Base-by-base conservation (phyloP, 1,284 basidiomycete species). In the Sanghuangporus weigelae region DNA sequence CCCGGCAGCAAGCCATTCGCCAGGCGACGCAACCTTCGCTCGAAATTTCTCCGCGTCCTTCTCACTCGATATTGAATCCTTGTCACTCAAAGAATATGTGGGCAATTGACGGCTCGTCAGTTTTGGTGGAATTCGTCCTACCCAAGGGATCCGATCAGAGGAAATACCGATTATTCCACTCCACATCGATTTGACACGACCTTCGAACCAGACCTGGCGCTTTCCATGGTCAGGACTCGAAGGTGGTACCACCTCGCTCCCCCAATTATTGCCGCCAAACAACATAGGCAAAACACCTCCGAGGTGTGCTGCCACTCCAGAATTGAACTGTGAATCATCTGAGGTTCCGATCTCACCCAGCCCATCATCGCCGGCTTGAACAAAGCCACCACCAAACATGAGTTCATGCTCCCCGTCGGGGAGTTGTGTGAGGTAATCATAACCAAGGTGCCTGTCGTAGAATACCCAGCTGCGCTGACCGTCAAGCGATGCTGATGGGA, bases 381-480 rank as follows among this genome's bases (percentile, higher is more conserved):
- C 72, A 42, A 79, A 74, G 0, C 79, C 81, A 2, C 83, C 85
- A 0, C 85, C 84, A 63, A 90, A 82, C 82, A 91, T 86, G 65
- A 89, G 75, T 69, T 89, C 85, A 16, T 79, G 63, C 69, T 73
- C 75, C 57, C 75, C 73, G 3, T 69, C 60, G 5, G 82, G 81
- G 49, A 89, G 81, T 71, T 92, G 89, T 1, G 89, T 90, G 64
- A 91, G 81, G 71, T 92, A 92, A 70, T 92, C 87, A 70, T 81
- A 90, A 12, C 81, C 74, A 51, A 71, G 35, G 55, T 73, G 68
- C n/a, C 73, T 76, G 7, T 81, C 77, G 69, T 81, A 84, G 70
- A 90, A 84, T 38, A 87, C 76, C 70, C 84, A 88, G 4, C 84
- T 81, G 21, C 85, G 80, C 11, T 51, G 65, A 26, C 76, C 82